A percentile compares a stretch with the other conserved stretches of the same genome.
These are phyloP conservation scores for Carex littledalei DNA, from an alignment of 176 grass and related monocot species.

Conservation along the genomic window DNA sequence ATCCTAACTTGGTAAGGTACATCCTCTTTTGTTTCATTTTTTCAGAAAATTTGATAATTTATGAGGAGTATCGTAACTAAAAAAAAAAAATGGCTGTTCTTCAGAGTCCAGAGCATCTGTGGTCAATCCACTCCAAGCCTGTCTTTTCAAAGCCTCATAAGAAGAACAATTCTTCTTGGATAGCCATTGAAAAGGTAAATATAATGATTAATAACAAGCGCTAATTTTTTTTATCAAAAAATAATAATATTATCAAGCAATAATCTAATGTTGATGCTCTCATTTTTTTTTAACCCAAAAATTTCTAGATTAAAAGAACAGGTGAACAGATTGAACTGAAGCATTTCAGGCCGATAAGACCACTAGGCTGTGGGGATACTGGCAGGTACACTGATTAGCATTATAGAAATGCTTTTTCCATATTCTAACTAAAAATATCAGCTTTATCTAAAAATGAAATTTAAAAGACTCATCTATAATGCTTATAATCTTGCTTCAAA, in stretches of 20 bases:
- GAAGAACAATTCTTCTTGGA: constrained; percentile 78
- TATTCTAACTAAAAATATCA: constrained; percentile 3
- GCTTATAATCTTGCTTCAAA: constrained; percentile 14
- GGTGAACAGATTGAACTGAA: constrained; percentile 77
- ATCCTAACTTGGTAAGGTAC: constrained; percentile 99
- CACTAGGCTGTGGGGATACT: constrained; percentile 92
- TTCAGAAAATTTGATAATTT: neutral
- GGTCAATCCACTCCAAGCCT: constrained; percentile 62
- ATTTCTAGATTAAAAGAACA: constrained; percentile 45
- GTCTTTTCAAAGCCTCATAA: constrained; percentile 95
- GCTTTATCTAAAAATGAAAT: neutral
- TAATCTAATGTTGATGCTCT: neutral
- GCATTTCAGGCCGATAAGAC: constrained; percentile 84
- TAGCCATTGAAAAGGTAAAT: constrained; percentile 77
- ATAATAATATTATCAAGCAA: too few relatives aligned
- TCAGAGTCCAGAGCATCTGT: constrained; percentile 89
- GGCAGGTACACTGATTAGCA: constrained; percentile 53
- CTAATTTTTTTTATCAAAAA: too few relatives aligned
- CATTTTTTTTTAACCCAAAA: neutral
- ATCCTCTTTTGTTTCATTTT: constrained; percentile 40
- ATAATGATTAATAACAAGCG: neutral
- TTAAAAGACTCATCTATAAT: neutral
- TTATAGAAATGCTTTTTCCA: neutral
- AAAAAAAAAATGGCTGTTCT: constrained; percentile 17
- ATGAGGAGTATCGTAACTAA: neutral